Evolutionary conservation across 345 rosid genomes (phyloP), one percentile per base, ranked within the genome.

Genomic region (Eucalyptus shirleyi): DNA sequence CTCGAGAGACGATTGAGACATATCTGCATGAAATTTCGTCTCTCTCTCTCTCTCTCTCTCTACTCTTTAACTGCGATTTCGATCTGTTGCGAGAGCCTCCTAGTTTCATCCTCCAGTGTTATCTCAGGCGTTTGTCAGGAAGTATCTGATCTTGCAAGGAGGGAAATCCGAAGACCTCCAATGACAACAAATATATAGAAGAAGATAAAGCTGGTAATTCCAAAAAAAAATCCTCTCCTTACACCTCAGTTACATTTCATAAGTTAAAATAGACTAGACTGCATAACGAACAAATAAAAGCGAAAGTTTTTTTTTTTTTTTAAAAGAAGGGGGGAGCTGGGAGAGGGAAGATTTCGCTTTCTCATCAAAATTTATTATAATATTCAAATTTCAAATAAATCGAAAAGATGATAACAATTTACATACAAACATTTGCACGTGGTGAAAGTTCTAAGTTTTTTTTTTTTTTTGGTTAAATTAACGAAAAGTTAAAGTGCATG

Each of bases 321-420:
- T 34, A 50, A 50, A 50, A 50, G 5, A 50, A 50, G 13, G 4
- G 2, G 2, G 5, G 15, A 6, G 5, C 1, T 1, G 15, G 49
- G 49, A 1, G 5, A 1, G 50, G 51, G 51, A 15, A 50, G 51
- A 50, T 50, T 50, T 50, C 51, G 51, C 51, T 50, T 50, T 50
- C 51, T 50, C 51, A 50, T 50, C 51, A 50, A 50, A 5, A 24
- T 23, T 56, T 24, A 56, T 24, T 56, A 56, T 56, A 4, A 37
- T 37, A 37, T 37, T 37, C 37, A 37, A 37, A 37, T 37, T 37
- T 37, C 37, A 37, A 37, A 37, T 37, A 56, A 56, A 56, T 11
- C 12, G 6, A 56, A 24, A 23, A 59, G 14, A 59, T 26, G 13
- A 59, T 59, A 11, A 24, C 4, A 59, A 59, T 59, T 59, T 26